Conservation (phyloP, 225 moss, liverwort and hornwort genomes). For the Antitrichia curtipendula region DNA sequence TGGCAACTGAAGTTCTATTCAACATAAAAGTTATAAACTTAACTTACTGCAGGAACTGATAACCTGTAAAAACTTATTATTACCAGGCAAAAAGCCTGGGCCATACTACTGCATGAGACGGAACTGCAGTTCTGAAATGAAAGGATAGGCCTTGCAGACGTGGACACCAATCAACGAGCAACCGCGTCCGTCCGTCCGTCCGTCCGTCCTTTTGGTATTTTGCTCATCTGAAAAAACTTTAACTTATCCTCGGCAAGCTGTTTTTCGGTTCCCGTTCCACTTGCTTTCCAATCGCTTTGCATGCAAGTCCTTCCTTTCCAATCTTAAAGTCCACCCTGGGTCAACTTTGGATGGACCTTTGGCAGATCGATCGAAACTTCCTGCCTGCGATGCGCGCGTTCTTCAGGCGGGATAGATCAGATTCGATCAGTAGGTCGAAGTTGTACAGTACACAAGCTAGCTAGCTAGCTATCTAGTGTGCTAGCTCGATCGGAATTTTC, state of each 20-base stretch:
- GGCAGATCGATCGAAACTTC: neutral
- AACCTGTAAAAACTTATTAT: too few species aligned
- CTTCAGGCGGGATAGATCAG: neutral
- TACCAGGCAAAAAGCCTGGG: neutral
- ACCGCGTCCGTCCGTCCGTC: too few species aligned
- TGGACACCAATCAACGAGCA: neutral
- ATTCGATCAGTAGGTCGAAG: neutral
- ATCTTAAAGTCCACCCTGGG: neutral
- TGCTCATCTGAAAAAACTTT: too few species aligned
- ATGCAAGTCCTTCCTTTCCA: neutral
- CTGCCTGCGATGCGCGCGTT: too few species aligned
- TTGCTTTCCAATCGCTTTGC: neutral
- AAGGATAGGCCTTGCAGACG: neutral
- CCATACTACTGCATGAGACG: neutral
- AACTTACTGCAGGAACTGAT: neutral
- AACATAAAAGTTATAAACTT: neutral
- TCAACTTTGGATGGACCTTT: neutral
- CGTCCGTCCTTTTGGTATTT: too few species aligned
- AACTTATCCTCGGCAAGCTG: neutral
- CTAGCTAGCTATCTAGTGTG: too few species aligned
- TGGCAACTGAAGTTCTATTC: neutral
- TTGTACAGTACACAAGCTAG: neutral
- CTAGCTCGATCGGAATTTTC: neutral
- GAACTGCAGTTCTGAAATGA: neutral
- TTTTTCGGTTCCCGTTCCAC: accelerated